Evolutionary conservation across 345 rosid genomes (phyloP), one percentile per base, ranked within the genome.

Genomic region (Arabidopsis suecica): DNA sequence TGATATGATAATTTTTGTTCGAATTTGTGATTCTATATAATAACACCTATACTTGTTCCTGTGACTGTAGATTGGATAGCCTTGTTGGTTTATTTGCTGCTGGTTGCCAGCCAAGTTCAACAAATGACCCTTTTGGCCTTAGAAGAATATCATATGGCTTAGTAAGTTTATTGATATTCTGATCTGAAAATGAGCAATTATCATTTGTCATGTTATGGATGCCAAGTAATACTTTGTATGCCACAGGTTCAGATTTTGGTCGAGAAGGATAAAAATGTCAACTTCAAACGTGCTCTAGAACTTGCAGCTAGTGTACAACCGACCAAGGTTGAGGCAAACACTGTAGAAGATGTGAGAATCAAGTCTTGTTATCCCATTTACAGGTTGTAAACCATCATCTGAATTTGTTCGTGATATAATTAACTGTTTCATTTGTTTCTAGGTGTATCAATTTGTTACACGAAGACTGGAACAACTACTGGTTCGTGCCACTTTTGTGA

Each of bases 1-100:
- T 61, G 60, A 77, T 60, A 38, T 54, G 55, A 69, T 72, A 18
- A 56, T 30, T 57, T 57, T 40, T 68, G 61, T 51, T 67, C 4
- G 37, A 10, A 34, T 66, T 67, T 6, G 1, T 61, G 47, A 42
- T 75, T 40, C 28, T 69, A 44, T 42, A 76, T 55, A 56, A 38
- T 48, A 30, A 64, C 40, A 36, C 61, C 33, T 12, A 30, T 51
- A 23, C 62, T 58, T 58, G 55, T 28, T 57, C 65, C 64, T 40
- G 2, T 22, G 9, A 44, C 70, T 82, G 69, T 89, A 94, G 98
- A 81, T 72, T 94, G 80, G 97, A 94, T 84, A 88, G 97, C 79
- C 96, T 91, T 73, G 88, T 91, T 69, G 96, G 98, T 73, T 82
- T 94, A 79, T 94, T 90, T 87, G 90, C 96, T 78, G 97, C 98